phyloP scores from a whole-genome alignment of 169 alveolate species.

The Perkinsus olseni region DNA sequence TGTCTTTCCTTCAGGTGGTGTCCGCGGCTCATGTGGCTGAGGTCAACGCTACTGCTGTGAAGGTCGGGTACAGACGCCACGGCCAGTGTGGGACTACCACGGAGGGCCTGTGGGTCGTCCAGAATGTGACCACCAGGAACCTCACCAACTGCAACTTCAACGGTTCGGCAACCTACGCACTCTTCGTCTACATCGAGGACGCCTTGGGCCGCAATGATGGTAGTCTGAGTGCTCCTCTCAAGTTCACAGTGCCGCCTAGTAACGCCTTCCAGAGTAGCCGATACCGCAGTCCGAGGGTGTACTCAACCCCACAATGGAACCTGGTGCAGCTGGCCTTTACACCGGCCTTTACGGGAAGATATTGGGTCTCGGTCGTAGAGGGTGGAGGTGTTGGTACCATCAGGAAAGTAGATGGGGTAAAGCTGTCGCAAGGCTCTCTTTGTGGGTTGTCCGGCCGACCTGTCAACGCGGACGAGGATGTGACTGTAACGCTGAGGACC shows the following conservation, averaged over 20 bases:
- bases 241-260: neutral
- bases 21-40: neutral
- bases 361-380: neutral
- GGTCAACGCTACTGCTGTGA: neutral
- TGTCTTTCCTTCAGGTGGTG: neutral
- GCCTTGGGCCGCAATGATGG: conserved; percentile 12
- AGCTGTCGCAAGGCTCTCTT: neutral
- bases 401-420: neutral
- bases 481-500: neutral
- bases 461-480: neutral
- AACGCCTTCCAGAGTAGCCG: neutral
- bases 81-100: neutral
- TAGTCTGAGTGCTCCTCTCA: neutral
- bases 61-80: neutral
- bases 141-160: neutral
- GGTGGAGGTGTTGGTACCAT: neutral
- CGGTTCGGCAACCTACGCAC: neutral
- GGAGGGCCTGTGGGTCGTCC: neutral
- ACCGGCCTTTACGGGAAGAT: neutral
- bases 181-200: conserved; percentile 14
- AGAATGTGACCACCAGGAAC: neutral
- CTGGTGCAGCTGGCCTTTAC: neutral
- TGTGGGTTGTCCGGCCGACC: neutral
- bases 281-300: neutral
- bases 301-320: neutral